Percentiles rank a stretch among this genome's conserved stretches.
Evolutionary conservation across 208 protist genomes (phyloP).

Genomic region (Angomonas ambiguus): DNA sequence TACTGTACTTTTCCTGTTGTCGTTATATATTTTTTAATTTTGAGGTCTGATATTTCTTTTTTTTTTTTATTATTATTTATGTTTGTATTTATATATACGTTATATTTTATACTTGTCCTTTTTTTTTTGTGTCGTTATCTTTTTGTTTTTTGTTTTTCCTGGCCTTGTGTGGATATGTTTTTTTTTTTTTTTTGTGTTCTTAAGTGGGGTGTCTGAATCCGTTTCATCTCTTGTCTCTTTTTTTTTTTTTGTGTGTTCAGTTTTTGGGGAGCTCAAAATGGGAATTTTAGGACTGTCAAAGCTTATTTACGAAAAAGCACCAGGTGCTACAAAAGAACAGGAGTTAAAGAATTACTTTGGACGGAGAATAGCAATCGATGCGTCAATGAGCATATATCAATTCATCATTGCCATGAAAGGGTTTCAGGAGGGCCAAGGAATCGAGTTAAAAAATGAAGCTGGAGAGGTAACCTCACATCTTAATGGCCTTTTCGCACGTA

Average conservation of each 20-base stretch:
- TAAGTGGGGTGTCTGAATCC: neutral
- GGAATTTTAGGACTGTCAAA: slow-evolving; percentile 96
- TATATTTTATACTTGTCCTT: neutral
- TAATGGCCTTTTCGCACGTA: slow-evolving; percentile 97
- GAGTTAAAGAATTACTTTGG: slow-evolving; percentile 97
- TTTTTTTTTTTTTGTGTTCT: slow-evolving; percentile 10
- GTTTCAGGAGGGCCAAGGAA: slow-evolving; percentile 80
- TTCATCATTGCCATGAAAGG: slow-evolving; percentile 97
- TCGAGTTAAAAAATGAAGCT: slow-evolving; percentile 94
- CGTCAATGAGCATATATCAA: slow-evolving; percentile 99
- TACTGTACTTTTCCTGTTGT: neutral
- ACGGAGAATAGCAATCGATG: slow-evolving; percentile 99
- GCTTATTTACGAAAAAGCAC: slow-evolving; percentile 94
- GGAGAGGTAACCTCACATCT: slow-evolving; percentile 98
- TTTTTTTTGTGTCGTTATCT: slow-evolving; percentile 5
- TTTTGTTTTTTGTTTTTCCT: slow-evolving; percentile 11
- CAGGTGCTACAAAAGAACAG: slow-evolving; percentile 86
- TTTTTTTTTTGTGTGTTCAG: slow-evolving; percentile 10
- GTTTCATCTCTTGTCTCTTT: neutral
- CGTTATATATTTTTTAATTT: neutral
- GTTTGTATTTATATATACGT: slow-evolving; percentile 4
- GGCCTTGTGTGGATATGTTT: slow-evolving; percentile 7
- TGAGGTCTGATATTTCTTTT: neutral
- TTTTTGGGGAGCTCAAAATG: slow-evolving; percentile 61
- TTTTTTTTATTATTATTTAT: slow-evolving; percentile 4